Evolutionary conservation across 2,329 filamentous ascomycete species (phyloP), one percentile per base, ranked within the genome.

Genomic region (Gyromitra esculenta): DNA sequence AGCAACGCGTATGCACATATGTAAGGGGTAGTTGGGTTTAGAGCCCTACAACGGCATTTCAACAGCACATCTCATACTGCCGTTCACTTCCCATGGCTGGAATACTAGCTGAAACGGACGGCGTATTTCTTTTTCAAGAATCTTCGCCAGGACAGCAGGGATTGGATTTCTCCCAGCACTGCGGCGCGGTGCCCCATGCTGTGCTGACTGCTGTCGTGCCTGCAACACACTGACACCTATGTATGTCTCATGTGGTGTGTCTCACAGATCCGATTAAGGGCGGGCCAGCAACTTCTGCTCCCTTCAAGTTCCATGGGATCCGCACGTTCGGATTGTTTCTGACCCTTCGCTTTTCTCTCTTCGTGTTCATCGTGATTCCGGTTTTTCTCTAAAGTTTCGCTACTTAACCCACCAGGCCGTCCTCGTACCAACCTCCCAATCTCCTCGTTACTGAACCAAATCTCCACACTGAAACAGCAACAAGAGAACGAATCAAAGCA

Each of bases 141-240:
- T 41, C 50, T 37, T 71, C 71, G 64, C 70, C 25, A 31, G 25
- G 65, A n/a, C 39, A 48, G 66, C 57, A 62, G 45, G 65, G 68
- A 65, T 59, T 65, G 43, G 52, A 9, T 48, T 50, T 68, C 37
- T 13, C 35, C 60, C 62, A 63, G 43, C 37, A 21, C 45, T 63
- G 54, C 70, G 54, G 54, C 69, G 52, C 41, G 43, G 60, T 43
- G 70, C 70, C 54, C 62, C 70, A 43, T 73, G 70, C 70, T 73
- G 63, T 73, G 70, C 70, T 73, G 70, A 54, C 35, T 59, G 45
- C 18, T 45, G 48, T 41, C 43, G 21, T 70, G 56, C 45, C 45
- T 65, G 41, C 41, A 48, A 31, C 60, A 25, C 41, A 50, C 45
- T 66, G 64, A 67, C 37, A 56, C 64, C 35, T 56, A 67, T 54